Conservation (phyloP, 2,329 filamentous ascomycete genomes). For the Pseudogymnoascus sp. region DNA sequence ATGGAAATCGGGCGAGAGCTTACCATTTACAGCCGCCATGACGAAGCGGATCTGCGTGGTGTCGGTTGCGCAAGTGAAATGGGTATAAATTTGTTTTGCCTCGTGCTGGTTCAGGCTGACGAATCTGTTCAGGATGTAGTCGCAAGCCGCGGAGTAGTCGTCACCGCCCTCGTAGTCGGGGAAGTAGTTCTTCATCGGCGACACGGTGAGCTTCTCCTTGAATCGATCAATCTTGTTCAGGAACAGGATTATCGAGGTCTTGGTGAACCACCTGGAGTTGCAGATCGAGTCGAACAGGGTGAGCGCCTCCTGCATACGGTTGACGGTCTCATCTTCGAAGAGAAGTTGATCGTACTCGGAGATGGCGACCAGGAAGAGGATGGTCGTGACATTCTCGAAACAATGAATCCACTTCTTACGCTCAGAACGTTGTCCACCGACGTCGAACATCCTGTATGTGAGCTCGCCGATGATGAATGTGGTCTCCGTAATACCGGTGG, state of each 20-base stretch:
- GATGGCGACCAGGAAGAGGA: conserved; percentile 90
- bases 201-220: conserved; percentile 74
- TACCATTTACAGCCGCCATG: conserved; percentile 98
- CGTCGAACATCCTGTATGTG: conserved; percentile 88
- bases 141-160: conserved; percentile 90
- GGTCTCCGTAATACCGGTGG: conserved; percentile 93
- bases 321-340: conserved; percentile 93
- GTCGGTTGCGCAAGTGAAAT: conserved; percentile 97
- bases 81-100: conserved; percentile 99
- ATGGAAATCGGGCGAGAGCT: conserved; percentile 26
- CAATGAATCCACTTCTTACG: conserved; percentile 76
- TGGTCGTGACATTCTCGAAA: conserved; percentile 73
- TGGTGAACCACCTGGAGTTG: conserved; percentile 85
- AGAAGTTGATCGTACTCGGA: conserved; percentile 96
- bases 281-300: conserved; percentile 83
- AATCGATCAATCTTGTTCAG: conserved; percentile 87
- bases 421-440: conserved; percentile 66
- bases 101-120: conserved; percentile 98
- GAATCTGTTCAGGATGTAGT: conserved; percentile 98
- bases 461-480: conserved; percentile 87
- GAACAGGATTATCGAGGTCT: conserved; percentile 82
- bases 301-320: conserved; percentile 85
- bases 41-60: conserved; percentile 99
- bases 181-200: conserved; percentile 84
- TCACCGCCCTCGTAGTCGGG: conserved; percentile 90